Percentiles rank a stretch among this genome's conserved stretches.
Evolutionary conservation across 176 grass and related monocot genomes (phyloP).

Genomic region (Oryza rufipogon): DNA sequence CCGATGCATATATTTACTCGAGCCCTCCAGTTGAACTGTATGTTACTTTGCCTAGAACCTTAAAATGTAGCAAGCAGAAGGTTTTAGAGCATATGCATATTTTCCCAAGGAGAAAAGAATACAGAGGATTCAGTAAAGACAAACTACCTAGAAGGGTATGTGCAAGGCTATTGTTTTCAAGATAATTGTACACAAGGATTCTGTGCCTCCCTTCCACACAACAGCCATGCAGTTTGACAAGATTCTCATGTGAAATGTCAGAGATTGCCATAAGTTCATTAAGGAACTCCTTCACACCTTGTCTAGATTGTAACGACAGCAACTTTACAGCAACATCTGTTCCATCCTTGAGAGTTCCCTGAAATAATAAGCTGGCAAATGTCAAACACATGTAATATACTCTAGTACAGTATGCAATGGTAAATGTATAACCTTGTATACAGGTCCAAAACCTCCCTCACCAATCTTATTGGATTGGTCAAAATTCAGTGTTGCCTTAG

Average conservation of each 20-base stretch:
- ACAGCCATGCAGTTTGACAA: conserved; percentile 69
- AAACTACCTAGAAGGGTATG: conserved; percentile 71
- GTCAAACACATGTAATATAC: conserved; percentile 21
- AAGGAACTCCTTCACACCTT: conserved; percentile 72
- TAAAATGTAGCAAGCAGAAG: conserved; percentile 22
- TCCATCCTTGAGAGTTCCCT: conserved; percentile 73
- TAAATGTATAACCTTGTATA: conserved; percentile 63
- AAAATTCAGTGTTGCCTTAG: conserved; percentile 63
- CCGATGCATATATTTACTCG: conserved; percentile 72
- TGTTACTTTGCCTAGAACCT: conserved; percentile 63
- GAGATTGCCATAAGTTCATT: conserved; percentile 67
- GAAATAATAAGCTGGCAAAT: conserved; percentile 27
- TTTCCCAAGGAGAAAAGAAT: neutral
- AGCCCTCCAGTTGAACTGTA: conserved; percentile 67
- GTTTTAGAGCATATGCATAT: neutral
- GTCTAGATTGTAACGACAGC: conserved; percentile 70
- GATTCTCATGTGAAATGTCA: conserved; percentile 65
- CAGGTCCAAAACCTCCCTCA: conserved; percentile 76
- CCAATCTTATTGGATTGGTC: conserved; percentile 66
- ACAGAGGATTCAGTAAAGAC: conserved; percentile 20
- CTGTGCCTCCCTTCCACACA: conserved; percentile 71
- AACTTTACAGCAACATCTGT: conserved; percentile 74
- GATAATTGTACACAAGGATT: conserved; percentile 78
- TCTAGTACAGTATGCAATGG: conserved; percentile 7
- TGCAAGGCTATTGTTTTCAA: conserved; percentile 81